Evolutionary conservation across 305 asterid species (phyloP).

Genomic region (Nicotiana rustica): DNA sequence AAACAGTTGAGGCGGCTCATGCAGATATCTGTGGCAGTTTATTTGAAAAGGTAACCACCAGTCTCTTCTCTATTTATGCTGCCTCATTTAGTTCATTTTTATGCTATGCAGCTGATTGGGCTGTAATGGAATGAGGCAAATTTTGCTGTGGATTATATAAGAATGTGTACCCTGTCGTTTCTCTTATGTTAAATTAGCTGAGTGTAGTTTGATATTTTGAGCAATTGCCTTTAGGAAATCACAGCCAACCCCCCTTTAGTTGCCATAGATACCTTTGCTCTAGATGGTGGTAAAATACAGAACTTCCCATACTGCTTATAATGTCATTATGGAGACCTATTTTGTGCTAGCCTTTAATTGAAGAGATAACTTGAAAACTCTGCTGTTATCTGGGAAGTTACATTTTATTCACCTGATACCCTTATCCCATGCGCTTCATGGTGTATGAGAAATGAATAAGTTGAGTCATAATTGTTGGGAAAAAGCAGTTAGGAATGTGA

Average conservation of each 20-base stretch:
- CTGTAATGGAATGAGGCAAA: conserved; percentile 20
- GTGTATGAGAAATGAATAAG: conserved; percentile 6
- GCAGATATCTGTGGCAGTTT: conserved; percentile 92
- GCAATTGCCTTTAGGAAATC: conserved; percentile 2
- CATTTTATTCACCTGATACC: conserved; percentile 7
- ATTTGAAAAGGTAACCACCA: conserved; percentile 83
- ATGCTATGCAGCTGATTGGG: conserved; percentile 31
- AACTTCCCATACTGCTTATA: conserved; percentile 9
- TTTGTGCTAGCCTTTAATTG: conserved; percentile 24
- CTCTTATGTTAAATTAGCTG: conserved; percentile 18
- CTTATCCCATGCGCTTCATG: background rate
- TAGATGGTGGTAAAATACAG: conserved; percentile 13
- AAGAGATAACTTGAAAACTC: background rate
- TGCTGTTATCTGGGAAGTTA: conserved; percentile 12
- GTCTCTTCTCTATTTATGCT: conserved; percentile 30
- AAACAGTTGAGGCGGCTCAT: conserved; percentile 92
- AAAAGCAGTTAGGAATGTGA: background rate
- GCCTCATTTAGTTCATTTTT: conserved; percentile 7
- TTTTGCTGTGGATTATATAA: conserved; percentile 14
- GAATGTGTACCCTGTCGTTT: background rate
- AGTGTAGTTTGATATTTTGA: conserved; percentile 27
- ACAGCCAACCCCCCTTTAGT: background rate
- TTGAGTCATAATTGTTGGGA: conserved; percentile 21
- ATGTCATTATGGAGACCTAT: background rate
- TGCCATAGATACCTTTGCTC: background rate